Evolutionary conservation across 140 eudicot species (phyloP).

Genomic region (Bidens hawaiensis): DNA sequence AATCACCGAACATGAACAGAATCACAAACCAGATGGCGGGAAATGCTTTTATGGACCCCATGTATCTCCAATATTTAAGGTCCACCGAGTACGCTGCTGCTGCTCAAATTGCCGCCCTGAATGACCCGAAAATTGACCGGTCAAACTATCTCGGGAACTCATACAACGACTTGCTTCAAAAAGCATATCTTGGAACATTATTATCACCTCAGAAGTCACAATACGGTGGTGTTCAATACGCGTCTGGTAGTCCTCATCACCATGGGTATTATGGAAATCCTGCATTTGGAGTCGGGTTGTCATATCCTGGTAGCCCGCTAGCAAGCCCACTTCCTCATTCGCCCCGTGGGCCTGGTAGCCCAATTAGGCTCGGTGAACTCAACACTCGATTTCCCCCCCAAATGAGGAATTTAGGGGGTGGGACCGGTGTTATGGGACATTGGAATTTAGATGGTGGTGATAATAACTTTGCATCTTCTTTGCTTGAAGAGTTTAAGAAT

Average conservation of each 20-base stretch:
- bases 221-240: constrained; percentile 49
- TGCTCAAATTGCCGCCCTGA: constrained; percentile 55
- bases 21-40: constrained; percentile 63
- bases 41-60: constrained; percentile 60
- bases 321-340: constrained; percentile 80
- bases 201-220: constrained; percentile 82
- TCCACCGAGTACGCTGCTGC: constrained; percentile 75
- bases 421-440: constrained; percentile 65
- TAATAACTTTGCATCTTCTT: constrained; percentile 56
- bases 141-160: constrained; percentile 26
- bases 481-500: constrained; percentile 91
- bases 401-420: constrained; percentile 69
- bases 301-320: constrained; percentile 89
- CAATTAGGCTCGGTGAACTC: constrained; percentile 72
- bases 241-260: constrained; percentile 52
- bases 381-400: constrained; percentile 63
- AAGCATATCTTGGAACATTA: constrained; percentile 73
- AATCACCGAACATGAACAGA: constrained; percentile 50
- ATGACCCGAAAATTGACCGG: constrained; percentile 59
- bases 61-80: constrained; percentile 75
- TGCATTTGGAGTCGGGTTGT: constrained; percentile 74
- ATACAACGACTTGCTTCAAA: constrained; percentile 62
- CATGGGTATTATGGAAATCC: constrained; percentile 91
- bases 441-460: constrained; percentile 80
- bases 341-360: constrained; percentile 88